phyloP scores from a whole-genome alignment of 768 basidiomycete species.

The Royoungia palumana region DNA sequence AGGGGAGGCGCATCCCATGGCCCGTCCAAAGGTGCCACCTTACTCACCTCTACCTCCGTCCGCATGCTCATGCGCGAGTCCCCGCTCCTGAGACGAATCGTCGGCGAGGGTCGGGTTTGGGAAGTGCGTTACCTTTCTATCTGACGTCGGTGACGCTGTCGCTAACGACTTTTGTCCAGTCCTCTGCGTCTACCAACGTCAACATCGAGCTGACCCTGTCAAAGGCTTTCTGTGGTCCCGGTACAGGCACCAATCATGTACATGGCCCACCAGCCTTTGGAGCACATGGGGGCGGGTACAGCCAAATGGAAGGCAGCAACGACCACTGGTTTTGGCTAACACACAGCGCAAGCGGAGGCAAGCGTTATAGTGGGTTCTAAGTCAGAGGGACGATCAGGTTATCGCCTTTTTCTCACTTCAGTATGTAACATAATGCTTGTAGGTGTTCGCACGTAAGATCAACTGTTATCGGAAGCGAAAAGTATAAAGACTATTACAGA shows the following conservation, averaged over 20 bases:
- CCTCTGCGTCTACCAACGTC: slow-evolving; percentile 8
- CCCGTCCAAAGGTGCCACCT: slow-evolving; percentile 13
- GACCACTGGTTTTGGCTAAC: slow-evolving; percentile 26
- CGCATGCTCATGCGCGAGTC: slow-evolving; percentile 42
- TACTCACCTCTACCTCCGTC: slow-evolving; percentile 40
- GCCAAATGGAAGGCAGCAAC: slow-evolving; percentile 16
- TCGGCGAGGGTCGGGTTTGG: slow-evolving; percentile 53
- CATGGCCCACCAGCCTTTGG: slow-evolving; percentile 18
- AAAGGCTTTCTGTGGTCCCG: slow-evolving; percentile 11
- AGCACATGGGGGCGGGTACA: slow-evolving; percentile 13
- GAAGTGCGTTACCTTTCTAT: slow-evolving; percentile 37
- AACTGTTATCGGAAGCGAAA: too few relatives aligned
- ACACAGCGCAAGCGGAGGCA: slow-evolving; percentile 10
- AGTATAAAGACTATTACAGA: too few relatives aligned
- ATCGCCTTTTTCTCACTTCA: too few relatives aligned
- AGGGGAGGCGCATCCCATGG: not conserved
- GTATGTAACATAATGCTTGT: too few relatives aligned
- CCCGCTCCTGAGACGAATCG: slow-evolving; percentile 41
- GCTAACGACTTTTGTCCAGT: slow-evolving; percentile 3
- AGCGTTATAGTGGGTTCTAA: not conserved
- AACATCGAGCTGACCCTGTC: slow-evolving; percentile 13
- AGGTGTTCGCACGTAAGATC: too few relatives aligned
- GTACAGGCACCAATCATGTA: slow-evolving; percentile 9
- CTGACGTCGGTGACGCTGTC: too few relatives aligned
- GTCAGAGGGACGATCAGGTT: too few relatives aligned